Evolutionary conservation across 108 stramenopile genomes (phyloP), one percentile per base, ranked within the genome.

Genomic region (Nitzschia putrida): DNA sequence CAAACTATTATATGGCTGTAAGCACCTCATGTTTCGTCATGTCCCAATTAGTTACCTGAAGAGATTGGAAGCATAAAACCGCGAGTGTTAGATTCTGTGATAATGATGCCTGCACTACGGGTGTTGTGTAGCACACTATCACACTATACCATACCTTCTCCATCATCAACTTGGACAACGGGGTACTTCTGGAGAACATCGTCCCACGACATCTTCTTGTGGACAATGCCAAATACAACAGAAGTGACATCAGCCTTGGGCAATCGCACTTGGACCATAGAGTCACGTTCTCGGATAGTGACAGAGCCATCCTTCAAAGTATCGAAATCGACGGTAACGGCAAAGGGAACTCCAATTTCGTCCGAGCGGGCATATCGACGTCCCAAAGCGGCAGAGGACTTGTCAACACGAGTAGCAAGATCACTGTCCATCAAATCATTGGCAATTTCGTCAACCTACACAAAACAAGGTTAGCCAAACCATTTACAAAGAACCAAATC

Each of bases 301-400:
- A 99, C 98, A 26, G 93, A 85, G 41, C 86, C 83, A 75, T 95
- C 95, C 9, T 57, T 68, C 47, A 96, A 68, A 21, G 96, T 93
- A 61, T 98, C 87, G 69, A 97, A 97, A 81, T 99, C 99, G 37
- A 99, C 96, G 0, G 99, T 99, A 29, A 99, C 91, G 41, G 94
- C 98, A 79, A 98, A 99, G 11, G 98, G 98, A 37, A 97, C 88
- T 69, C 99, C 99, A 39, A 99, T 64, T 85, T 99, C 99, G 76
- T 99, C 99, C n/a, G 91, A 75, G 57, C 99, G 95, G 22, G 96
- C 87, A 79, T 97, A 98, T 53, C 96, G 85, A 50, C 95, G 84
- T 66, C 97, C 98, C 25, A 97, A 81, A 21, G 93, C 78, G 12
- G 92, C 96, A 21, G 90, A 81, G 23, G 94, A 92, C 64, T 94